Evolutionary conservation across 2,329 filamentous ascomycete genomes (phyloP).

Genomic region (Capronia coronata): DNA sequence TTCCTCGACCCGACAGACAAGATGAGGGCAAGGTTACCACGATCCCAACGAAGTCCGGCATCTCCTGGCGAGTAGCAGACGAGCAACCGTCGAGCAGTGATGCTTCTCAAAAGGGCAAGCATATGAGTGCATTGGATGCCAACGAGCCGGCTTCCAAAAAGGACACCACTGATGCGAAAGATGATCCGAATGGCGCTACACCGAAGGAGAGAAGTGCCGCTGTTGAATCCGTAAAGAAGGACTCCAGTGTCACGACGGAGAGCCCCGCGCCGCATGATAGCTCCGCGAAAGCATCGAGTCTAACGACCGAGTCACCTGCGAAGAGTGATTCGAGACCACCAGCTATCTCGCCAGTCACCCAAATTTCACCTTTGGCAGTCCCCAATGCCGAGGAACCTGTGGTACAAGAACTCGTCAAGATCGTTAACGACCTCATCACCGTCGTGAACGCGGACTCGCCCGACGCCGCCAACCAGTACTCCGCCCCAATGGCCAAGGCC

Average conservation of each 20-base stretch:
- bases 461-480: conserved; percentile 60
- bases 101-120: conserved; percentile 45
- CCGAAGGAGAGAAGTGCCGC: conserved; percentile 31
- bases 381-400: conserved; percentile 74
- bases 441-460: conserved; percentile 79
- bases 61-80: conserved; percentile 70
- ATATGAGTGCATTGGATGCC: conserved; percentile 40
- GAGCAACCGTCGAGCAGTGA: conserved; percentile 55
- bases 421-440: conserved; percentile 91
- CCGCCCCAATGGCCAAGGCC: conserved; percentile 70
- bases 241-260: conserved; percentile 23
- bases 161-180: conserved; percentile 11
- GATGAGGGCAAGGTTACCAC: conserved; percentile 67
- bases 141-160: conserved; percentile 19
- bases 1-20: conserved; percentile 40
- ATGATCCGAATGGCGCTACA: conserved; percentile 18
- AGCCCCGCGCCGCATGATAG: conserved; percentile 22
- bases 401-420: conserved; percentile 87
- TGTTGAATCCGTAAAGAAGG: conserved; percentile 34
- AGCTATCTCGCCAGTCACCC: conserved; percentile 46
- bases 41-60: conserved; percentile 77
- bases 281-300: conserved; percentile 39
- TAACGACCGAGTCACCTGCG: conserved; percentile 25
- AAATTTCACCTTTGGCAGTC: conserved; percentile 72
- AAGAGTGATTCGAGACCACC: conserved; percentile 36